Evolutionary conservation across 73 alveolate genomes (phyloP).

Genomic region (Blepharisma japonicum): DNA sequence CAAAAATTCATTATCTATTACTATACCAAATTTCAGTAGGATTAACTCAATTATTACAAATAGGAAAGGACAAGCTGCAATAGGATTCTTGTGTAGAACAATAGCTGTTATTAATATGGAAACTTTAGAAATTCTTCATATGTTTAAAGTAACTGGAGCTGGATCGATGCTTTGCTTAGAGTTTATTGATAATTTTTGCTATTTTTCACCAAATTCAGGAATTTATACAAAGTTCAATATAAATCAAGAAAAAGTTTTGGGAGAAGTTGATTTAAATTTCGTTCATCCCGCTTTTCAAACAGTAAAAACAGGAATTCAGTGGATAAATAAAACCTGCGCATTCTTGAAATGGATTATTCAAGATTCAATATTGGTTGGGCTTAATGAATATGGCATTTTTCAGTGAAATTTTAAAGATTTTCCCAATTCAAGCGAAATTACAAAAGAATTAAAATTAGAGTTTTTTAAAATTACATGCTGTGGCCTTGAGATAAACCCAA

Average conservation of each 20-base stretch:
- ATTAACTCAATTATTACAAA: background rate
- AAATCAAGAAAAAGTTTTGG: background rate
- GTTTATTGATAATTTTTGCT: background rate
- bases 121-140: background rate
- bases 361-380: background rate
- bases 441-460: background rate
- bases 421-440: background rate
- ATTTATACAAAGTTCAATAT: background rate
- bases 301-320: background rate
- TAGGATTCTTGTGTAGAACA: background rate
- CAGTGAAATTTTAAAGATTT: background rate
- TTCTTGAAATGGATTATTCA: background rate
- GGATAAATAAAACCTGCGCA: conserved; percentile 1
- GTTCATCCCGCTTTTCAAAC: background rate
- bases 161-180: background rate
- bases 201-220: background rate
- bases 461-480: conserved; percentile 17
- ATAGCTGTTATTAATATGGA: background rate
- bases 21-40: background rate
- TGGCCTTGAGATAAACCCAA: conserved; percentile 33
- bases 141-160: background rate
- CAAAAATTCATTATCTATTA: too few species aligned
- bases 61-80: background rate
- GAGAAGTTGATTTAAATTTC: background rate
- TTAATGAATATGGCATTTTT: conserved; percentile 21